A percentile compares a stretch with the other conserved stretches of the same genome.
Evolutionary conservation across 1,139 yeast genomes (phyloP).

Genomic region (Zhuliangozyma blackwelliae): DNA sequence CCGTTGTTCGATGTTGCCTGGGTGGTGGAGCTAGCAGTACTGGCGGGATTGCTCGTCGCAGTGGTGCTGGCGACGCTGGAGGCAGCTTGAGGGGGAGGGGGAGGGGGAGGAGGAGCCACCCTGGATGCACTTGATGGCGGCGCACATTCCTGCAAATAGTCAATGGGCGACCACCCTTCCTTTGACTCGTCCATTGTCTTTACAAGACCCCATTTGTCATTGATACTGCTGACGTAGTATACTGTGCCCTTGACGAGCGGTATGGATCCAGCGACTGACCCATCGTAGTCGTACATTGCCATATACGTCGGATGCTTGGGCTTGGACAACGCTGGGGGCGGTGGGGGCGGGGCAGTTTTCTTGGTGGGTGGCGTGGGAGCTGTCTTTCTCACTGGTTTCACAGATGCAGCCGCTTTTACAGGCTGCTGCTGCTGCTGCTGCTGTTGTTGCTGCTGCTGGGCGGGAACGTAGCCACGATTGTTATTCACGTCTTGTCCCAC

Average conservation of each 20-base stretch:
- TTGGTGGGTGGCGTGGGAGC: conserved; percentile 38
- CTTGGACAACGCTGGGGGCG: conserved; percentile 57
- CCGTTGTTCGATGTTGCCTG: conserved; percentile 16
- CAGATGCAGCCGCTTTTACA: conserved; percentile 12
- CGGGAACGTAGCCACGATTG: neutral
- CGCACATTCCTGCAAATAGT: conserved; percentile 69
- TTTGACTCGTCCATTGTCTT: conserved; percentile 66
- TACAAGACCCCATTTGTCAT: conserved; percentile 89
- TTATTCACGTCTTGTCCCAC: conserved; percentile 1
- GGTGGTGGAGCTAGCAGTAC: conserved; percentile 13
- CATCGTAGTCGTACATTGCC: conserved; percentile 87
- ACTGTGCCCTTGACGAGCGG: conserved; percentile 74
- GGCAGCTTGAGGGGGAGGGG: conserved; percentile 3
- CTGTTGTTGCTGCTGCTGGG: conserved; percentile 5
- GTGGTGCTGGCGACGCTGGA: neutral
- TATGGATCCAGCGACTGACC: conserved; percentile 76
- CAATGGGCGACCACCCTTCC: conserved; percentile 98
- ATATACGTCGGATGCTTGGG: conserved; percentile 76
- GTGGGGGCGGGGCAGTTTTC: conserved; percentile 52
- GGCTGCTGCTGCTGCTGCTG: conserved; percentile 9
- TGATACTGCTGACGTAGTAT: conserved; percentile 64
- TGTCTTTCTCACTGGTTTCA: conserved; percentile 28
- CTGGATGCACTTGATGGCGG: conserved; percentile 32
- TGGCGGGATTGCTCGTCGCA: conserved; percentile 6
- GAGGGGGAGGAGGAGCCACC: conserved; percentile 35